Evolutionary conservation across 2,329 filamentous ascomycete species (phyloP).

Genomic region (Alternaria burnsii): DNA sequence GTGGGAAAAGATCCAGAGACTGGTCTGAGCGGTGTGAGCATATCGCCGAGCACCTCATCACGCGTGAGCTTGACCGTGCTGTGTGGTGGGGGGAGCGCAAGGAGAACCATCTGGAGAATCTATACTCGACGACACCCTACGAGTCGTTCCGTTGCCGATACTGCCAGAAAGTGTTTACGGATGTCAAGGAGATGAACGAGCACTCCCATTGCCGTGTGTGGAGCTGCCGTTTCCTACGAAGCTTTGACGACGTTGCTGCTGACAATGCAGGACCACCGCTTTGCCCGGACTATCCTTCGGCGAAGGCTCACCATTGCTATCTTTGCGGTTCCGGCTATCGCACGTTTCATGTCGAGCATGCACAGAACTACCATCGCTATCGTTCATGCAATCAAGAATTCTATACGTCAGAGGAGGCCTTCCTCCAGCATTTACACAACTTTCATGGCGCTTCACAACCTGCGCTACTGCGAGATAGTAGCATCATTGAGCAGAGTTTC

Average conservation of each 20-base stretch:
- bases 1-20: constrained; percentile 42
- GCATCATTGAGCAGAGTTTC: constrained; percentile 46
- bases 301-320: constrained; percentile 48
- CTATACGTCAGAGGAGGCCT: constrained; percentile 45
- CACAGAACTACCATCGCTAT: constrained; percentile 45
- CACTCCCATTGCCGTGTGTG: constrained; percentile 48
- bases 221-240: constrained; percentile 47
- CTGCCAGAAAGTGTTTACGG: constrained; percentile 44
- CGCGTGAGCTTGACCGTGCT: constrained; percentile 38
- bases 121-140: constrained; percentile 37
- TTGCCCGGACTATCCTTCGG: constrained; percentile 44
- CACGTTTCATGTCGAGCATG: constrained; percentile 44
- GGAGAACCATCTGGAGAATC: constrained; percentile 46
- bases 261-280: constrained; percentile 44
- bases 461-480: constrained; percentile 34
- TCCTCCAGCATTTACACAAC: constrained; percentile 46
- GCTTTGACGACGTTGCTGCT: constrained; percentile 45
- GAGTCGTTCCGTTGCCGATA: constrained; percentile 48
- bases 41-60: constrained; percentile 44
- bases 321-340: constrained; percentile 47
- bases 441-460: constrained; percentile 44
- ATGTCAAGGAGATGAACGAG: constrained; percentile 41
- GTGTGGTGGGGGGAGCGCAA: constrained; percentile 46
- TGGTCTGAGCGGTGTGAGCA: constrained; percentile 46
- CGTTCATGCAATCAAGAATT: constrained; percentile 46